Evolutionary conservation across 805 yeast genomes (phyloP).

Genomic region (Candida endomychidarum): DNA sequence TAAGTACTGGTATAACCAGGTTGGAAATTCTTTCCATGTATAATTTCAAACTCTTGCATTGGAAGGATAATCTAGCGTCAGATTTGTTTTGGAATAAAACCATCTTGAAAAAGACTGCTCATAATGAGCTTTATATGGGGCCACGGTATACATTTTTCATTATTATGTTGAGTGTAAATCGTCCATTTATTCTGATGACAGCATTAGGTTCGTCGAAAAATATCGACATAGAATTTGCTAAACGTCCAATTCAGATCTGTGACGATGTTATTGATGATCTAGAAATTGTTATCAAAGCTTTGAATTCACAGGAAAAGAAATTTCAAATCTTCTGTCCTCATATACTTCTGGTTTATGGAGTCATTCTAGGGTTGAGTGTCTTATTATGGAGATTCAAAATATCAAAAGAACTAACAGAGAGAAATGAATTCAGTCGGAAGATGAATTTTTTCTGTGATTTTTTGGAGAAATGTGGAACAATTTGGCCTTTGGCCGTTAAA

Average conservation of each 20-base stretch:
- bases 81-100: conserved; percentile 14
- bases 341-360: conserved; percentile 11
- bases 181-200: conserved; percentile 13
- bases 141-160: conserved; percentile 13
- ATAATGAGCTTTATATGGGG: conserved; percentile 12
- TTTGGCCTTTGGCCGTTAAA: conserved; percentile 13
- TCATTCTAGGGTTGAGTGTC: conserved; percentile 12
- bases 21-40: conserved; percentile 6
- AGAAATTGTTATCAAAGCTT: conserved; percentile 10
- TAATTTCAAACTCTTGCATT: conserved; percentile 10
- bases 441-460: conserved; percentile 8
- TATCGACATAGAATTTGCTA: conserved; percentile 2
- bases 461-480: conserved; percentile 10
- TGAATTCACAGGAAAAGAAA: conserved; percentile 3
- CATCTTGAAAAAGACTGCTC: conserved; percentile 10
- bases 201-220: conserved; percentile 9
- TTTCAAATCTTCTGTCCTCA: conserved; percentile 9
- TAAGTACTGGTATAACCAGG: conserved; percentile 3
- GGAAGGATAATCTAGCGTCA: conserved; percentile 10
- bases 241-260: conserved; percentile 11
- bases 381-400: conserved; percentile 11
- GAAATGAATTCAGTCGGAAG: conserved; percentile 2
- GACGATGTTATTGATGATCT: conserved; percentile 14
- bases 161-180: conserved; percentile 11
- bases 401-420: conserved; percentile 1